Conservation (phyloP, 2,329 filamentous ascomycete genomes). For the Tolypocladium tundrense region DNA sequence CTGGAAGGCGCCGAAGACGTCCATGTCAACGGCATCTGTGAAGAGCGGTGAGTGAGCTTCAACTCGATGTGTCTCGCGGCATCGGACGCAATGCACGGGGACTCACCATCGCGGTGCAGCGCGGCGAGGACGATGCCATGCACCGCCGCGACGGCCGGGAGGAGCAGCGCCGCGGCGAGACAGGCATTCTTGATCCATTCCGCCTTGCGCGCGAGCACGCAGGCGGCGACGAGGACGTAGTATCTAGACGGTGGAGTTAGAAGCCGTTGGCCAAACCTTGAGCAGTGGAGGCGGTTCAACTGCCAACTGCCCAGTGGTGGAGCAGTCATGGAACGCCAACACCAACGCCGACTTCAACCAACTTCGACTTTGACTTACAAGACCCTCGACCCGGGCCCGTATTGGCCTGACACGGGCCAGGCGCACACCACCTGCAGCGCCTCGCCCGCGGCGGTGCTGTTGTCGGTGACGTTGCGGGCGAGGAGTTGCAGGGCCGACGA, state of each 20-base stretch:
- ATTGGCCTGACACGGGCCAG: conserved; percentile 47
- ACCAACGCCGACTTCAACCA: conserved; percentile 8
- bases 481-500: not conserved
- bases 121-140: conserved; percentile 52
- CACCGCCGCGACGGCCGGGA: conserved; percentile 54
- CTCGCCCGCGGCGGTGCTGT: conserved; percentile 4
- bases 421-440: conserved; percentile 39
- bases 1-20: conserved; percentile 59
- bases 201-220: conserved; percentile 49
- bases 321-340: conserved; percentile 5
- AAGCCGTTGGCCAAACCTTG: not conserved
- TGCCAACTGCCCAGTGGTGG: too few relatives aligned
- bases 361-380: conserved; percentile 22
- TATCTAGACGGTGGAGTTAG: conserved; percentile 30
- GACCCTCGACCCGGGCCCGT: conserved; percentile 42
- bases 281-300: not conserved
- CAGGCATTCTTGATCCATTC: conserved; percentile 55
- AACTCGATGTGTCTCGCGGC: not conserved
- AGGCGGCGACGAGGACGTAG: conserved; percentile 53
- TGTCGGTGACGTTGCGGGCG: not conserved
- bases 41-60: not conserved
- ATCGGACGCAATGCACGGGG: too few relatives aligned
- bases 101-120: conserved; percentile 45
- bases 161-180: conserved; percentile 49
- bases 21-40: conserved; percentile 55